Conservation (phyloP, 306 rosid species). For the Quercus bicolor region DNA sequence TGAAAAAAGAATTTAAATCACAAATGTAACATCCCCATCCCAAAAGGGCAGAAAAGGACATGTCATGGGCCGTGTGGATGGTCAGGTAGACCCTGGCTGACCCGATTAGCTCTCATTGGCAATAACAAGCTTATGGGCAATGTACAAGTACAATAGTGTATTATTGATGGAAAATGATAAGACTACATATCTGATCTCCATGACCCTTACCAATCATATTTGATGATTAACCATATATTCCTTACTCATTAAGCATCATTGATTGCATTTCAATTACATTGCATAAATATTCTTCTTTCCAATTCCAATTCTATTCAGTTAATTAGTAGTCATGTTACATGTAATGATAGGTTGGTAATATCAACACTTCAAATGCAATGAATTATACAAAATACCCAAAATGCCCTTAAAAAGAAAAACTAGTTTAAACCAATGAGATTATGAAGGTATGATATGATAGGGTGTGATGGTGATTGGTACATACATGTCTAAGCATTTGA, state of each 20-base stretch:
- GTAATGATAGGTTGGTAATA: not conserved
- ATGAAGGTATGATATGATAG: not conserved
- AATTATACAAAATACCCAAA: not conserved
- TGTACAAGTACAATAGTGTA: not conserved
- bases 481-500: constrained; percentile 98
- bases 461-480: not conserved
- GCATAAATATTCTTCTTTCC: not conserved
- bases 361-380: not conserved
- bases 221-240: not conserved
- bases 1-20: no score
- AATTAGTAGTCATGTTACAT: not conserved
- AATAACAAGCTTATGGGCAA: not conserved
- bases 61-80: not conserved
- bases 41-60: no score
- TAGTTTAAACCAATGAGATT: no score
- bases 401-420: not conserved
- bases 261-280: not conserved
- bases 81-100: not conserved
- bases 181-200: not conserved
- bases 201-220: not conserved
- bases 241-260: not conserved
- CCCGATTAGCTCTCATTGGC: not conserved
- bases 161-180: not conserved
- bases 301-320: not conserved
- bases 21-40: no score